phyloP scores from a whole-genome alignment of 306 rosid species.

The Delonix regia region DNA sequence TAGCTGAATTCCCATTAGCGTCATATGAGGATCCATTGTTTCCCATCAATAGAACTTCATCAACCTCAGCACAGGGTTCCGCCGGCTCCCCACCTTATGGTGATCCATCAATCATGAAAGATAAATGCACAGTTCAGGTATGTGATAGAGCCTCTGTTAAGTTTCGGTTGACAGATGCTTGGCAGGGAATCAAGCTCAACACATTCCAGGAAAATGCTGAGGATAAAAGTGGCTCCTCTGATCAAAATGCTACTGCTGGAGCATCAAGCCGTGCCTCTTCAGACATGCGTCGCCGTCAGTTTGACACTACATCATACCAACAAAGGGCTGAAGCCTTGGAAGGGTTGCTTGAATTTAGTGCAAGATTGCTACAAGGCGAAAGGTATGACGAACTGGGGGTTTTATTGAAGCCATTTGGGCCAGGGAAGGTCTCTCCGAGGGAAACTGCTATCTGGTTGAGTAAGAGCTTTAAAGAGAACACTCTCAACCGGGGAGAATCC shows the following conservation, averaged over 20 bases:
- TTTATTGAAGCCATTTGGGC: slow-evolving; percentile 89
- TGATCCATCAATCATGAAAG: slow-evolving; percentile 71
- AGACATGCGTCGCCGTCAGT: slow-evolving; percentile 54
- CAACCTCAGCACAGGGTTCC: slow-evolving; percentile 54
- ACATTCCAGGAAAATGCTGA: slow-evolving; percentile 42
- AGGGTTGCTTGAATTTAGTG: slow-evolving; percentile 93
- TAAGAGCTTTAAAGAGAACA: slow-evolving; percentile 80
- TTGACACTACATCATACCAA: slow-evolving; percentile 72
- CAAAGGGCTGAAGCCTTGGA: slow-evolving; percentile 95
- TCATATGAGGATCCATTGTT: slow-evolving; percentile 63
- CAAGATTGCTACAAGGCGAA: slow-evolving; percentile 80
- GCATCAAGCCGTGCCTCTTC: slow-evolving; percentile 87
- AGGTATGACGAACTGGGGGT: slow-evolving; percentile 90
- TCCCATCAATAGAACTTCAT: slow-evolving; percentile 50
- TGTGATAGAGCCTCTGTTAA: slow-evolving; percentile 51
- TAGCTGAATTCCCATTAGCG: slow-evolving; percentile 87
- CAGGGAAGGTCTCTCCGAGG: slow-evolving; percentile 86
- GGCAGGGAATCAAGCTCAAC: slow-evolving; percentile 72
- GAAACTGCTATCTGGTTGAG: slow-evolving; percentile 97
- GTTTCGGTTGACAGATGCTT: slow-evolving; percentile 46
- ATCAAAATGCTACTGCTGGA: slow-evolving; percentile 85
- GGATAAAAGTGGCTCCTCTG: slow-evolving; percentile 57
- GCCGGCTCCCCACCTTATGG: slow-evolving; percentile 50
- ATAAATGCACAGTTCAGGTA: slow-evolving; percentile 75
- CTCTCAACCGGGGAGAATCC: slow-evolving; percentile 53